Base-by-base conservation (phyloP, 163 green algal species). In the Scenedesmus sp. region DNA sequence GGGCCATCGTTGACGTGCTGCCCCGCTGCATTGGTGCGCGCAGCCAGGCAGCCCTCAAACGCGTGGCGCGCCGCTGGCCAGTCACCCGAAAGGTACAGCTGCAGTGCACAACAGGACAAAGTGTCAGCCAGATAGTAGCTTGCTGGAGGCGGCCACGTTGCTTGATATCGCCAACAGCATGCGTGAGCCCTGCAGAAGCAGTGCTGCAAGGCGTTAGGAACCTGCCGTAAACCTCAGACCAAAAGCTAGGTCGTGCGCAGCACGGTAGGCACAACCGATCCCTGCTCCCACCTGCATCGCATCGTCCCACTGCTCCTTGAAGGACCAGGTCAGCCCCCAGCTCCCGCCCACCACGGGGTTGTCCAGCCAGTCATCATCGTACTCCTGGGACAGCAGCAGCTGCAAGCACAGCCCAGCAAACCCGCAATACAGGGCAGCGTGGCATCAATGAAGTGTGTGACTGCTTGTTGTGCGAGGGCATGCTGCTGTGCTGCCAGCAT, bases 311-410 rank as follows among this genome's bases (percentile, higher is more conserved):
- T 92, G 82, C 20, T 83, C 44, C 49, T 95, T 93, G 18, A 95
- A 94, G 7, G 26, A 13, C 61, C 80, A 84, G 26, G 22, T 90
- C 35, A 92, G 78, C 53, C 87, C 96, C 91, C 94, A 97, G 13
- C 91, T 96, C 61, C 37, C 43, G 0, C 81, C 56, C 44, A 97
- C 90, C 70, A 98, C 96, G 3, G 97, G 96, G 87, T 98, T 97
- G 88, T 98, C 95, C 53, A 85, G 33, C 94, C 97, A 98, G 92
- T 98, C 96, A 81, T 96, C 87, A 20, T 81, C 85, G 83, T 96
- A 96, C 22, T 94, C 53, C 10, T 72, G 53, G 76, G 92, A 92
- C 92, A 95, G 42, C 84, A 90, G 79, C 90, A 90, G 93, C 88
- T 93, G 93, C 83, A 81, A 15, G 56, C 10, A 30, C 83, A 81